Conservation (phyloP, 306 rosid species). For the Citrullus colocynthis region DNA sequence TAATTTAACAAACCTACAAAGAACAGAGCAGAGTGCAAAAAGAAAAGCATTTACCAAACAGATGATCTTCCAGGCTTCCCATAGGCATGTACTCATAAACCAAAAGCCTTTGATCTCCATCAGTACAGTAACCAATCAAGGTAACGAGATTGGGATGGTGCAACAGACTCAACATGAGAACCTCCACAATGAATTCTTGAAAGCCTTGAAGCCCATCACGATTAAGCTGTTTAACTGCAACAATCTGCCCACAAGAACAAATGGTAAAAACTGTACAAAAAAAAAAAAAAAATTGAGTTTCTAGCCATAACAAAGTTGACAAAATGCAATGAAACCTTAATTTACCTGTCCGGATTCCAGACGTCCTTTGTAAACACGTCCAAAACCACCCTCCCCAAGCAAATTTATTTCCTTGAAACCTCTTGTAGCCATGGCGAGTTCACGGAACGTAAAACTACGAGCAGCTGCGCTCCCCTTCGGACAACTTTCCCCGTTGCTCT, state of each 20-base stretch:
- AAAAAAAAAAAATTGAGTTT: no score
- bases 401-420: constrained; percentile 61
- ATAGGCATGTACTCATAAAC: constrained; percentile 80
- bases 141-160: constrained; percentile 86
- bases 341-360: constrained; percentile 53
- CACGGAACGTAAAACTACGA: constrained; percentile 55
- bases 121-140: constrained; percentile 89
- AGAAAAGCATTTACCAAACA: constrained; percentile 33
- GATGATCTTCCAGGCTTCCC: constrained; percentile 80
- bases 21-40: neutral
- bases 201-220: constrained; percentile 83
- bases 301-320: neutral
- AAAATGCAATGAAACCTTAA: neutral
- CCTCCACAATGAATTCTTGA: constrained; percentile 88
- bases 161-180: constrained; percentile 82
- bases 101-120: constrained; percentile 89
- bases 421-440: constrained; percentile 67
- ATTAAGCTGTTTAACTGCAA: constrained; percentile 76
- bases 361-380: constrained; percentile 86
- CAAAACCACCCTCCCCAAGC: constrained; percentile 98
- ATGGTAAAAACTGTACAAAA: neutral
- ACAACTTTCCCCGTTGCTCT: constrained; percentile 7
- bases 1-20: neutral
- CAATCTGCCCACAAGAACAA: constrained; percentile 35
- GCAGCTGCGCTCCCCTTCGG: constrained; percentile 20